phyloP scores from a whole-genome alignment of 2,329 filamentous ascomycete species.

The Calonectria hawksworthii region DNA sequence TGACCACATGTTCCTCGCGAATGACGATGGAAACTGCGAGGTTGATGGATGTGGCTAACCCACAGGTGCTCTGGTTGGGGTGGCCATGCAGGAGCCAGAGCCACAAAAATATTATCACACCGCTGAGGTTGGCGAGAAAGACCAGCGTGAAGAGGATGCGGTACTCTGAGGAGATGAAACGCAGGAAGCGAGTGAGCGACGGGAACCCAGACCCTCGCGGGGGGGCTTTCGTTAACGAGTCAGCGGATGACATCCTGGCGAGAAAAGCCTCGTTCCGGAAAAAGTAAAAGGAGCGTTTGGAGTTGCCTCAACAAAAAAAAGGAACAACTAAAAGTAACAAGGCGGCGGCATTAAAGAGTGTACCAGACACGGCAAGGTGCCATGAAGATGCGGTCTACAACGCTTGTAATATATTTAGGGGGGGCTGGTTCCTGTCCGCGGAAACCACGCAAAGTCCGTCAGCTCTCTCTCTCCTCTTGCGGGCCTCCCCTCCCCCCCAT shows the following conservation, averaged over 20 bases:
- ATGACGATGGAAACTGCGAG: neutral
- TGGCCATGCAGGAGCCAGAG: neutral
- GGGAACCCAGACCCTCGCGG: constrained; percentile 12
- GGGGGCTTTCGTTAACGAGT: neutral
- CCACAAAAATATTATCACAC: constrained; percentile 32
- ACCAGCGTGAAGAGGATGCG: constrained; percentile 65
- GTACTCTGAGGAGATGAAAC: constrained; percentile 52
- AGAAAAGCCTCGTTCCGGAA: no score
- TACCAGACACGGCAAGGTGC: constrained; percentile 3
- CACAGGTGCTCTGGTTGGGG: neutral
- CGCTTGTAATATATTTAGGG: constrained; percentile 1
- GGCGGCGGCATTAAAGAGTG: neutral
- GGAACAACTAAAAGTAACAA: no score
- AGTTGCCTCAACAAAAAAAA: neutral
- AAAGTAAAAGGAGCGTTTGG: neutral
- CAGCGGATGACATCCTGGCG: neutral
- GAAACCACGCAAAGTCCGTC: neutral
- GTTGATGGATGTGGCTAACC: neutral
- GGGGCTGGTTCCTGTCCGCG: neutral
- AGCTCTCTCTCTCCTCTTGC: neutral
- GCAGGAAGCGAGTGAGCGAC: constrained; percentile 38
- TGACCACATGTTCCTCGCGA: neutral
- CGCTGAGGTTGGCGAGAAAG: constrained; percentile 58
- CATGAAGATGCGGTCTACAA: neutral
- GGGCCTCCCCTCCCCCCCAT: no score